Evolutionary conservation across 139 green algal species (phyloP), one percentile per base, ranked within the genome.

Genomic region (Desmodesmus armatus): DNA sequence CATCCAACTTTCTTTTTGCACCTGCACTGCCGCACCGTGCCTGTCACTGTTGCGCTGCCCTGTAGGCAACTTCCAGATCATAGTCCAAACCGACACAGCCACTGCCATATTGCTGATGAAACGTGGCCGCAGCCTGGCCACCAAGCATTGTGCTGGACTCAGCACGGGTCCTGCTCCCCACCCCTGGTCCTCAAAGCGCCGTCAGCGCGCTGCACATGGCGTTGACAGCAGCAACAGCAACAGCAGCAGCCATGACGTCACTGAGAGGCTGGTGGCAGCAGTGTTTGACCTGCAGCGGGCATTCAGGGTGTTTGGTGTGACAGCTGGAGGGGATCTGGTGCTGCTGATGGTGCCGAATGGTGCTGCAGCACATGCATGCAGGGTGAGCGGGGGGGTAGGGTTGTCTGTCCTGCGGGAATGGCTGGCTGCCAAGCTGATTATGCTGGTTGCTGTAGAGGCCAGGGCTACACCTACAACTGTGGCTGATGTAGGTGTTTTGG

Each of bases 21-120:
- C n/a, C n/a, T n/a, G n/a, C n/a, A n/a, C n/a, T n/a, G n/a, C n/a
- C n/a, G n/a, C n/a, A n/a, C n/a, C n/a, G n/a, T n/a, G n/a, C n/a
- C n/a, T n/a, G n/a, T n/a, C n/a, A n/a, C n/a, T n/a, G n/a, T n/a
- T n/a, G n/a, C n/a, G n/a, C n/a, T n/a, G 2, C 6, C 0, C 13
- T 69, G 49, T 55, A 82, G 76, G 13, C 5, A 55, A 82, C 55
- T 82, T 41, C 29, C 76, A 82, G 53, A 43, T 82, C 23, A 29
- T 82, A 29, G 55, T 82, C 13, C 76, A 82, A 27, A 60, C 76
- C 11, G 35, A 23, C 0, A 15, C 15, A 3, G 53, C 76, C n/a
- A 31, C 76, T 15, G 5, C 60, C 9, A 29, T 82, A 2, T 9
- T 82, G 37, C 53, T 82, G 9, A 71, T 82, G 76, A 53, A 82